These are phyloP conservation scores for Kazachstania kunashirensis DNA, from an alignment of 805 yeast genomes.

Conservation along the genomic window DNA sequence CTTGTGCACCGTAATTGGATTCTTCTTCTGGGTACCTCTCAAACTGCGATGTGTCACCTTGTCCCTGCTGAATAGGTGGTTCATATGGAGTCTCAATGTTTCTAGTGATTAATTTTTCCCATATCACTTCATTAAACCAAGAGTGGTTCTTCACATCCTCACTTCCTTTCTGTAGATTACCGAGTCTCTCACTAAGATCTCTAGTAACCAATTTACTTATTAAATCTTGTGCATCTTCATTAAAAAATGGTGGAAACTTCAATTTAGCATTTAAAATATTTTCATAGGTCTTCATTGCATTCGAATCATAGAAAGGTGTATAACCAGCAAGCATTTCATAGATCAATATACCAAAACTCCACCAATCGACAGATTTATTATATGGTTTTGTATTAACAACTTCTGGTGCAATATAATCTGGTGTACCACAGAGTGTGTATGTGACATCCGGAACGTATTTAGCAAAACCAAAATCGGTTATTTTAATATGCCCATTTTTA, in stretches of 20 bases:
- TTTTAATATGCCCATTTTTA: constrained; percentile 79
- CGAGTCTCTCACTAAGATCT: constrained; percentile 73
- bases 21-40: constrained; percentile 72
- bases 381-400: constrained; percentile 88
- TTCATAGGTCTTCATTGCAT: constrained; percentile 90
- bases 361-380: constrained; percentile 92
- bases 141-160: constrained; percentile 76
- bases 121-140: constrained; percentile 85
- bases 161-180: constrained; percentile 76
- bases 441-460: constrained; percentile 86
- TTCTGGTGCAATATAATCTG: constrained; percentile 94
- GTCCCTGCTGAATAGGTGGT: constrained; percentile 85
- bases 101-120: constrained; percentile 77
- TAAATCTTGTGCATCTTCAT: constrained; percentile 68
- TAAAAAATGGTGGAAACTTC: constrained; percentile 64
- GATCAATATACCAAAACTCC: constrained; percentile 87
- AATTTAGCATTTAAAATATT: constrained; percentile 74
- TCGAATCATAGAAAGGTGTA: constrained; percentile 86
- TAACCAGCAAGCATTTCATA: constrained; percentile 92
- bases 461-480: constrained; percentile 94
- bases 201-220: constrained; percentile 63
- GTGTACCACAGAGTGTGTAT: constrained; percentile 89
- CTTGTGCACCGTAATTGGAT: constrained; percentile 60
- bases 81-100: constrained; percentile 93
- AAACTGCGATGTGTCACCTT: constrained; percentile 77